Evolutionary conservation across 2,329 filamentous ascomycete species (phyloP), one percentile per base, ranked within the genome.

Genomic region (Arthrobotrys musiformis): DNA sequence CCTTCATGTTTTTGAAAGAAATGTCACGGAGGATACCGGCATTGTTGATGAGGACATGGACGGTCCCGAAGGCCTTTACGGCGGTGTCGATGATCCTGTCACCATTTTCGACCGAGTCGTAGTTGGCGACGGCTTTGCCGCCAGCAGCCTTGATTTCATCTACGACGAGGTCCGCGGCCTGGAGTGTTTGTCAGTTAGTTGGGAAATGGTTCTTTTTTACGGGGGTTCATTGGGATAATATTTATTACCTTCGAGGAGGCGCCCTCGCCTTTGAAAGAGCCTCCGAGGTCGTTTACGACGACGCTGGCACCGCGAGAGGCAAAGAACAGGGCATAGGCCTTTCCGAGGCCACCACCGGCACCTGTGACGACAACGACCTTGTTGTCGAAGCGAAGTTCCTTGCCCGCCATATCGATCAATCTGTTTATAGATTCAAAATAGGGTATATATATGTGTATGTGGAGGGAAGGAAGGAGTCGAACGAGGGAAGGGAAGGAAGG

Each of bases 1-100:
- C 95, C 84, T 91, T 95, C 89, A 98, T 96, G 86, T 98, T 98
- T 89, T 97, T 97, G 87, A 99, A 98, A 88, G 92, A 94, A 83
- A 98, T 85, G 86, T 98, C 94, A 78, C 94, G 91, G 77, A 97
- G 88, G 83, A 98, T 98, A 82, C 95, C 94, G 78, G 95, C 95
- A 83, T 98, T 99, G 88, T 99, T 99, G 85, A 99, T 91, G 81
- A 99, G 90, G 79, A 99, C 87, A 84, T 99, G 94, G 85, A 99
- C 89, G 82, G 94, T 92, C 81, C 94, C 92, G 83, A 90, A 95
- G 69, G 86, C 87, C 84, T 92, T 86, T 83, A 95, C 92, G 81
- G 92, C 92, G 24, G 92, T 94, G 80, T 94, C 90, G 85, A 99
- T 96, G 84, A 99, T 98, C 85, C 89, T 91, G 78, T 98, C 94